Base-by-base conservation (phyloP, 768 basidiomycete genomes). In the Clitopilus hobsonii region DNA sequence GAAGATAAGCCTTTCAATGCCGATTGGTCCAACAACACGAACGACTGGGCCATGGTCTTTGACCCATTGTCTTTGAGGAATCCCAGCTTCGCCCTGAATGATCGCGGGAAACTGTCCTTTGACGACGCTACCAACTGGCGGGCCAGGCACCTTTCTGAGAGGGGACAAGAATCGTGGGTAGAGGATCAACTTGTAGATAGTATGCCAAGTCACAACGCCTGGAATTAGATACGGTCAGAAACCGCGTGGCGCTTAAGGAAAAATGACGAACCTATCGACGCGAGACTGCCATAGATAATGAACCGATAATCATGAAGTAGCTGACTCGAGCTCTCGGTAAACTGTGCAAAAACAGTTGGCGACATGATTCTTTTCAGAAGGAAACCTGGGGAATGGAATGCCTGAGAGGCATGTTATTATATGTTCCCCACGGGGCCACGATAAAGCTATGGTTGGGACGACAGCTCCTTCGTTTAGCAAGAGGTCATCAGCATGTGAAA, bases 51-150 rank as follows among this genome's bases (percentile, higher is more conserved):
- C 78, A 48, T 78, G 66, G 22, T 72, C 54, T 58, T 81, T 78
- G 45, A 72, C 71, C 78, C 78, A 80, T 58, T 70, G 67, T 54
- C 74, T 71, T 47, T 77, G 76, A 8, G 74, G 71, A 20, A 76
- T 71, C n/a, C 78, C 74, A 36, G 72, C 62, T 63, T 79, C 77
- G 1, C 69, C 62, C 5, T 59, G 54, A 32, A 78, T 67, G 51
- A 80, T 74, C 7, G 55, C 60, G 2, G 62, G 63, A 56, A 72
- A 75, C 52, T 79, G 73, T 1, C 80, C 79, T 30, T 65, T 53
- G 28, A 77, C 13, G 4, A 60, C 58, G 41, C 70, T 59, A 0
- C 69, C 68, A 2, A 65, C 55, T 1, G 75, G 64, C 0, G 74
- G 76, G 0, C 75, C 74, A 1, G 76, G 75, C 10, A 75, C 58